phyloP scores from a whole-genome alignment of 2,329 filamentous ascomycete genomes.

The Pseudogymnoascus pannorum region DNA sequence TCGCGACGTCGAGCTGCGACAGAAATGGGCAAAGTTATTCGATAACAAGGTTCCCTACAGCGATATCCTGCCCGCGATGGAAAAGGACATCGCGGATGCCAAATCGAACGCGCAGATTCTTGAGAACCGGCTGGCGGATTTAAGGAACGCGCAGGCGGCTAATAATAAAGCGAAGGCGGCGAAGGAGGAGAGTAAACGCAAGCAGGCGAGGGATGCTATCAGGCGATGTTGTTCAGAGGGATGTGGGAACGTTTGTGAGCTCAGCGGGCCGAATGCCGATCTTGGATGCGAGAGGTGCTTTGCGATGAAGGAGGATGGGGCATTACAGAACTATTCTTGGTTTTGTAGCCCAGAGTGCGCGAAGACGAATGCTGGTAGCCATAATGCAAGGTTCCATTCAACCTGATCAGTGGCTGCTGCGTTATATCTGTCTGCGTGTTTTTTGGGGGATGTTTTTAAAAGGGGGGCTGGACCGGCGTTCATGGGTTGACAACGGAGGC shows the following conservation, averaged over 20 bases:
- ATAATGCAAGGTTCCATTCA: constrained; percentile 6
- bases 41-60: not conserved
- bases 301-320: not conserved
- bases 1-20: not conserved
- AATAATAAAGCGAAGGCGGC: not conserved
- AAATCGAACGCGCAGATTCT: not conserved
- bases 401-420: not conserved
- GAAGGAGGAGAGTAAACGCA: not conserved
- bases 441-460: not conserved
- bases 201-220: not conserved
- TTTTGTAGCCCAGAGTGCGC: constrained; percentile 1
- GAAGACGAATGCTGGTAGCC: not conserved
- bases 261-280: not conserved
- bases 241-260: not conserved
- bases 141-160: not conserved
- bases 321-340: not conserved
- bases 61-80: not conserved
- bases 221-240: not conserved
- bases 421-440: not conserved
- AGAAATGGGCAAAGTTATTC: constrained; percentile 2
- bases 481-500: not conserved
- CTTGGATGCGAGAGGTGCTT: constrained; percentile 5
- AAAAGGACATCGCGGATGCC: not conserved
- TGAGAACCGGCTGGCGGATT: not conserved
- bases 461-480: not conserved